phyloP scores from a whole-genome alignment of 257 asterid genomes.

The Solanum peruvianum region DNA sequence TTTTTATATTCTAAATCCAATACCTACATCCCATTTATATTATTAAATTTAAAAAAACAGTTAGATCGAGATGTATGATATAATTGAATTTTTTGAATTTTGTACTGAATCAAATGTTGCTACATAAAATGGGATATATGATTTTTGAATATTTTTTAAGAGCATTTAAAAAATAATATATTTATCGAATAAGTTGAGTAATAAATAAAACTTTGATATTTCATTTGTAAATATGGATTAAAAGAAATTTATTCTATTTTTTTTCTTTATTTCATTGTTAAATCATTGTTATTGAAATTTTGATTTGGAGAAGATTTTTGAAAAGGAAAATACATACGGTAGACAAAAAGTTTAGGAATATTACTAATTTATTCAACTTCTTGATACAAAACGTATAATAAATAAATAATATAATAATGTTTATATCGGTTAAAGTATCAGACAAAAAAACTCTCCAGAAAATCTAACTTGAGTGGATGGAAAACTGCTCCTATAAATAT shows the following conservation, averaged over 20 bases:
- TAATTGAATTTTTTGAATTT: no score
- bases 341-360: background rate
- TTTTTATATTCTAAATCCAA: background rate
- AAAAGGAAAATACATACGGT: background rate
- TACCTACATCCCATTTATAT: background rate
- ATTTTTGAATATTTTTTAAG: background rate
- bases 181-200: background rate
- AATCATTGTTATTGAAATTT: background rate
- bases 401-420: background rate
- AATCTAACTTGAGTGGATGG: slow-evolving; percentile 27
- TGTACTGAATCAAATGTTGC: fast-evolving
- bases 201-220: no score
- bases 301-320: background rate
- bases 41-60: no score
- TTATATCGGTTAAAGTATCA: slow-evolving; percentile 13
- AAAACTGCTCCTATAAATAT: background rate
- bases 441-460: slow-evolving; percentile 20
- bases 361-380: background rate
- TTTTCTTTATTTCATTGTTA: background rate
- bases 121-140: fast-evolving
- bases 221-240: background rate
- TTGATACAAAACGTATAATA: background rate
- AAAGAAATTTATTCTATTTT: no score
- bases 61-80: fast-evolving
- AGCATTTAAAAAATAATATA: no score